Base-by-base conservation (phyloP, 2,329 filamentous ascomycete species). In the Penicillium sp. region DNA sequence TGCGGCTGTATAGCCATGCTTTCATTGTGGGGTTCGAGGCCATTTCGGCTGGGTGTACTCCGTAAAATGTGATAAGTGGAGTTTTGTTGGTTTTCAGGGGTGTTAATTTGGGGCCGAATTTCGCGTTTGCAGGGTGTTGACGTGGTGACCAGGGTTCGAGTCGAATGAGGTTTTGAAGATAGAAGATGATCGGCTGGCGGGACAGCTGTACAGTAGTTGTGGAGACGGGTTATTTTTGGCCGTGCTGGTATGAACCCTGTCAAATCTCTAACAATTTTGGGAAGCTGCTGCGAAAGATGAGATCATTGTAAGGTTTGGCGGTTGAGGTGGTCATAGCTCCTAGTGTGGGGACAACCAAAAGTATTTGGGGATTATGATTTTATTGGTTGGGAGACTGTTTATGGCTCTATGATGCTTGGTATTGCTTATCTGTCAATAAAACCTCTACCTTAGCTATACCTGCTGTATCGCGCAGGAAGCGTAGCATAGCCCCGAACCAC, bases 1-100 rank as follows among this genome's bases (percentile, higher is more conserved):
- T 74, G 59, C 67, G 70, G 52, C 66, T 74, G 74, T 82, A 88
- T 53, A 83, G 78, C 84, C 84, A 87, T 54, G 83, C 83, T 64
- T 78, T 79, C 83, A 87, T 87, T 19, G 68, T 58, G 5, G 66
- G 56, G 44, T 24, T 14, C 13, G 42, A 35, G 9, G 56, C 27
- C 49, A 35, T 51, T 46, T 27, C 4, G 27, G 46, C 19, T 44
- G 42, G 29, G 16, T 22, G 9, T 29, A 29, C 27, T 29, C 27
- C 27, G 27, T 21, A 19, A 22, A 19, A 21, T 29, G 16, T 3
- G 35, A 43, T 10, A n/a, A 19, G 31, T 50, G 13, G 14, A 35
- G 31, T 26, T 13, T 22, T 39, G 39, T 31, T 37, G 3, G 35
- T 29, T 50, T 49, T 33, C 33, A 19, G 21, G 19, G 39, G 19